These are phyloP conservation scores for Saccharomyces hybrid DNA, from an alignment of 1,139 yeast species.

Conservation along the genomic window DNA sequence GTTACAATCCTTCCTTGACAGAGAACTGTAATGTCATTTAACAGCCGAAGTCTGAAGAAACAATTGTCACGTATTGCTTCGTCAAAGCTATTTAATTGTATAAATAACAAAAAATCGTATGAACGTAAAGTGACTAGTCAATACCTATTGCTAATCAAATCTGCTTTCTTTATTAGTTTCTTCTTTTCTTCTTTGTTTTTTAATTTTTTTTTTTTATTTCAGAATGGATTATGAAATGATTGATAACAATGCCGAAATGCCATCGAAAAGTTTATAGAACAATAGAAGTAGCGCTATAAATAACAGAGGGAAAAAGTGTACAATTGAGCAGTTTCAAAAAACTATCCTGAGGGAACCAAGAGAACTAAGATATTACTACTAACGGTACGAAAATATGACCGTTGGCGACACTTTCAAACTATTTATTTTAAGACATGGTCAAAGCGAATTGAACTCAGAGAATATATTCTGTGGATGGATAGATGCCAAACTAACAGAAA, in stretches of 20 bases:
- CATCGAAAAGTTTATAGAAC: neutral
- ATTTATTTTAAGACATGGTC: conserved; percentile 52
- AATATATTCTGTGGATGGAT: conserved; percentile 77
- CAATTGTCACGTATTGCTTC: neutral
- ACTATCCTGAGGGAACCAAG: neutral
- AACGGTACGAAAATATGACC: conserved; percentile 8
- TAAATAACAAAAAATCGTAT: neutral
- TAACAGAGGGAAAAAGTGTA: neutral
- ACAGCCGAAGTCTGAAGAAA: neutral
- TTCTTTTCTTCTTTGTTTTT: neutral
- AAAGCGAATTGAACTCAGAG: conserved; percentile 62
- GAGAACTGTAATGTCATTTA: conserved; percentile 33
- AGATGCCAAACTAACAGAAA: conserved; percentile 54
- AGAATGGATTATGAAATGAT: neutral
- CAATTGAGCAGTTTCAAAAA: neutral
- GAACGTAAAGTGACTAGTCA: no score
- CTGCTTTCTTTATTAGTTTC: neutral
- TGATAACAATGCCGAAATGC: neutral
- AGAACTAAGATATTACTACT: neutral
- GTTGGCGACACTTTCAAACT: conserved; percentile 21
- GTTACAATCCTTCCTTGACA: conserved; percentile 68
- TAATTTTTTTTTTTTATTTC: neutral
- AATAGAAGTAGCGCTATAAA: neutral
- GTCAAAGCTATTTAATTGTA: neutral
- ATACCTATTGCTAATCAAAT: neutral